Conservation (phyloP, 768 basidiomycete genomes). For the Lentinula raphanica region DNA sequence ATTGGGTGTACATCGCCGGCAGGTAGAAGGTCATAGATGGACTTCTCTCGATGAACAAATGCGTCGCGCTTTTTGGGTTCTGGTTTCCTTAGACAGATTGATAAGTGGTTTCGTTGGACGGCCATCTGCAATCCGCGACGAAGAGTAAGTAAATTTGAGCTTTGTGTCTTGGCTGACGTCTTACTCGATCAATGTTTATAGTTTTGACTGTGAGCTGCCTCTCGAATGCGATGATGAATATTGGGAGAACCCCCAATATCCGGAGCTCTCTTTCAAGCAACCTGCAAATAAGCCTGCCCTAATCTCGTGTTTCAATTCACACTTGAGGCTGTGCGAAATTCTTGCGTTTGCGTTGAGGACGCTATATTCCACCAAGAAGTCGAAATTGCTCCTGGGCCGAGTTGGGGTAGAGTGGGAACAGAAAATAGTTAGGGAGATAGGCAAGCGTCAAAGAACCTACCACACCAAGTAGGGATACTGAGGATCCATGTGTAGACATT, state of each 20-base stretch:
- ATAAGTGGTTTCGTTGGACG: slow-evolving; percentile 43
- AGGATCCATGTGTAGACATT: slow-evolving; percentile 17
- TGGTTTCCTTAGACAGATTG: slow-evolving; percentile 40
- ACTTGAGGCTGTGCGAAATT: slow-evolving; percentile 7
- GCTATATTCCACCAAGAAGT: slow-evolving; percentile 8
- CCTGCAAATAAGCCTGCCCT: slow-evolving; percentile 8
- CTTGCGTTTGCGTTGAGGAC: slow-evolving; percentile 9
- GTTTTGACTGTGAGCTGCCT: slow-evolving; percentile 45
- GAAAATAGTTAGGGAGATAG: slow-evolving; percentile 10
- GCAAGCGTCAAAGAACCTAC: neutral
- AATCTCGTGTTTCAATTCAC: slow-evolving; percentile 1
- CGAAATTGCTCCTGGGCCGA: slow-evolving; percentile 19
- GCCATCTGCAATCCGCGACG: slow-evolving; percentile 50
- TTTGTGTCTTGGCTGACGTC: neutral
- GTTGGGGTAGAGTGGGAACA: slow-evolving; percentile 16
- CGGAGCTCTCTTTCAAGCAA: slow-evolving; percentile 8
- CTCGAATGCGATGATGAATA: slow-evolving; percentile 56
- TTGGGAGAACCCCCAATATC: slow-evolving; percentile 27
- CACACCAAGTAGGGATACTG: neutral
- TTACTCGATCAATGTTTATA: slow-evolving; percentile 23
- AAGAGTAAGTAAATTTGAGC: slow-evolving; percentile 35
- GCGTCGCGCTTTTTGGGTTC: slow-evolving; percentile 43
- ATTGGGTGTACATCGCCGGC: slow-evolving; percentile 41
- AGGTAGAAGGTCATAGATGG: slow-evolving; percentile 16
- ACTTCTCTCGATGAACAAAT: slow-evolving; percentile 42